Evolutionary conservation across 352 stramenopile species (phyloP).

Genomic region (Phytophthora hibernalis): DNA sequence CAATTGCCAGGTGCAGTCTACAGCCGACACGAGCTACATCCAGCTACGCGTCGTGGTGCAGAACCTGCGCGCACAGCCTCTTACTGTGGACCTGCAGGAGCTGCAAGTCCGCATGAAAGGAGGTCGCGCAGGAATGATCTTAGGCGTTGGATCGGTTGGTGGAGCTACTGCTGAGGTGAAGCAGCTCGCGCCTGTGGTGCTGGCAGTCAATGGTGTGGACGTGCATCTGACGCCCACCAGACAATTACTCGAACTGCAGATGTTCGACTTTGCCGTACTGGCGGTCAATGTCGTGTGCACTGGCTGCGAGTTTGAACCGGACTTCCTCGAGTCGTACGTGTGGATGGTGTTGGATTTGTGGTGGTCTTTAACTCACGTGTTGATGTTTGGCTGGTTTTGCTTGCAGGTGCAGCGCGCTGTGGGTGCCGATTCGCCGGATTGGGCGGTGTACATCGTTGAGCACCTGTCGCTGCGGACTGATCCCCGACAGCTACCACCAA

Average conservation of each 20-base stretch:
- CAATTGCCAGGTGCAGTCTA: slow-evolving; percentile 62
- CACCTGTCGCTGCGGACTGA: slow-evolving; percentile 72
- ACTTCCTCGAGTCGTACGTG: slow-evolving; percentile 67
- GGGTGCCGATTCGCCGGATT: slow-evolving; percentile 67
- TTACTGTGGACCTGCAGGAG: slow-evolving; percentile 69
- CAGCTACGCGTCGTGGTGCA: slow-evolving; percentile 77
- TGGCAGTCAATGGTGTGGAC: slow-evolving; percentile 65
- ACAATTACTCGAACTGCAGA: slow-evolving; percentile 52
- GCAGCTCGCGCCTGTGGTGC: slow-evolving; percentile 51
- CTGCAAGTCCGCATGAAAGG: slow-evolving; percentile 80
- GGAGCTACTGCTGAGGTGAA: slow-evolving; percentile 14
- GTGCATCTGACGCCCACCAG: slow-evolving; percentile 33
- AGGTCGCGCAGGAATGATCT: slow-evolving; percentile 53
- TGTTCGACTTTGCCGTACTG: slow-evolving; percentile 77
- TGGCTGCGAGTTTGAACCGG: slow-evolving; percentile 77
- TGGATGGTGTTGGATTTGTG: neutral
- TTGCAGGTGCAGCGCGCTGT: slow-evolving; percentile 54
- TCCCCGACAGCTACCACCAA: slow-evolving; percentile 77
- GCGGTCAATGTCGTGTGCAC: slow-evolving; percentile 66
- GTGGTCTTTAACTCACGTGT: neutral
- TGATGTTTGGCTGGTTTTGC: neutral
- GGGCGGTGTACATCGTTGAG: slow-evolving; percentile 57
- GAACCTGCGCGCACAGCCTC: slow-evolving; percentile 59
- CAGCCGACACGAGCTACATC: slow-evolving; percentile 46
- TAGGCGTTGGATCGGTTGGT: slow-evolving; percentile 34